phyloP scores from a whole-genome alignment of 257 asterid genomes.

The Rauvolfia tetraphylla region DNA sequence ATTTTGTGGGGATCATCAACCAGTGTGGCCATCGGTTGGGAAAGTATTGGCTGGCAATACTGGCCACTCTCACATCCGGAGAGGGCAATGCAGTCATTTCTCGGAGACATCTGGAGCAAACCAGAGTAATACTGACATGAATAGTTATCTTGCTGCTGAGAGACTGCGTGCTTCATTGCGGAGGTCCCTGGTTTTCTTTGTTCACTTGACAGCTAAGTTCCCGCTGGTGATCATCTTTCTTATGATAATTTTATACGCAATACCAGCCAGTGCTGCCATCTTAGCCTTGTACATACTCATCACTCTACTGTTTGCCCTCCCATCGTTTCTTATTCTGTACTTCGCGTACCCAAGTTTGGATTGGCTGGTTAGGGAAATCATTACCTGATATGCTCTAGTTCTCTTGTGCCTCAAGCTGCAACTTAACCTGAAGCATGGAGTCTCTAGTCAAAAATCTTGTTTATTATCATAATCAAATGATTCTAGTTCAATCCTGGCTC shows the following conservation, averaged over 20 bases:
- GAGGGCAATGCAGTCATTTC: constrained; percentile 32
- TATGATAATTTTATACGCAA: constrained; percentile 62
- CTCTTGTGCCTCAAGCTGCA: background rate
- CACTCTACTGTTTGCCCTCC: constrained; percentile 72
- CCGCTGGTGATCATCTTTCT: constrained; percentile 77
- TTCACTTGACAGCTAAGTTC: constrained; percentile 80
- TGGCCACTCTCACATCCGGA: constrained; percentile 28
- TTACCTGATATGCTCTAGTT: constrained; percentile 41
- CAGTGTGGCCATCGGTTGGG: constrained; percentile 46
- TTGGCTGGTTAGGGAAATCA: constrained; percentile 91
- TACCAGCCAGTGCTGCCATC: constrained; percentile 90
- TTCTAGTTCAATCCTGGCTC: background rate
- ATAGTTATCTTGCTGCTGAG: constrained; percentile 41
- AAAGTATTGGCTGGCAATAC: constrained; percentile 31
- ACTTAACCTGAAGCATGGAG: background rate
- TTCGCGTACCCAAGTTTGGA: constrained; percentile 93
- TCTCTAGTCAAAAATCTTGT: background rate
- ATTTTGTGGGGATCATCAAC: constrained; percentile 46
- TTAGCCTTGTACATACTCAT: constrained; percentile 73
- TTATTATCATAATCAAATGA: background rate
- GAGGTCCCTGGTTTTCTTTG: constrained; percentile 62
- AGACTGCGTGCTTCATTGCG: constrained; percentile 54
- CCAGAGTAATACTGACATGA: constrained; percentile 26
- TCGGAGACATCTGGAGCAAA: constrained; percentile 45
- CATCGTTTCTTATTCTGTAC: constrained; percentile 78